phyloP scores from a whole-genome alignment of 192 early-diverging fungal species.

The Coemansia furcata region DNA sequence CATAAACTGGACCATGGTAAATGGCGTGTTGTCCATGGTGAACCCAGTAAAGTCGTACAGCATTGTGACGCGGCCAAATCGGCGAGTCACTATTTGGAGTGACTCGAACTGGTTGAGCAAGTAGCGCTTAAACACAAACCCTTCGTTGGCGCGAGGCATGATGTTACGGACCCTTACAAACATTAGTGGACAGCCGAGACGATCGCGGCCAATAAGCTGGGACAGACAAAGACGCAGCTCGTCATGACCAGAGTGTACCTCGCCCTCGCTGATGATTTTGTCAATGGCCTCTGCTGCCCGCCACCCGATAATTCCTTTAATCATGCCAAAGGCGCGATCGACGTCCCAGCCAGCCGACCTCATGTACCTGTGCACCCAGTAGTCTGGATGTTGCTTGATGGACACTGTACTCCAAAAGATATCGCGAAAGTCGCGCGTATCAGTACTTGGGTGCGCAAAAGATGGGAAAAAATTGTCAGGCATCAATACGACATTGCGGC shows the following conservation, averaged over 20 bases:
- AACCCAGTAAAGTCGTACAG: constrained; percentile 45
- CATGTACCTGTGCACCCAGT: constrained; percentile 38
- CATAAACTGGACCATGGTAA: constrained; percentile 39
- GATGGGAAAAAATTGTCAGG: constrained; percentile 38
- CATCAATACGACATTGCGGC: constrained; percentile 21
- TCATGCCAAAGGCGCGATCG: constrained; percentile 18
- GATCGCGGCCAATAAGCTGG: constrained; percentile 32
- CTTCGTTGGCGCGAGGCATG: constrained; percentile 41
- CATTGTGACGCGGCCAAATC: constrained; percentile 20
- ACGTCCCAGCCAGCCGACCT: constrained; percentile 34
- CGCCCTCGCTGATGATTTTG: constrained; percentile 32
- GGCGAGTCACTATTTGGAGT: constrained; percentile 25
- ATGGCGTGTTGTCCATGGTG: constrained; percentile 43
- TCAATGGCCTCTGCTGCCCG: constrained; percentile 35
- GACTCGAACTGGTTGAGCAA: constrained; percentile 28
- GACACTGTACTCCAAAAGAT: constrained; percentile 30
- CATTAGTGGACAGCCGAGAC: constrained; percentile 26
- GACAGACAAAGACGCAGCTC: constrained; percentile 31
- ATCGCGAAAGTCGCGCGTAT: constrained; percentile 29
- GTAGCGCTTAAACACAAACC: constrained; percentile 32
- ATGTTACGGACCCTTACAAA: constrained; percentile 22
- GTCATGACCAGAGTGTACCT: constrained; percentile 18
- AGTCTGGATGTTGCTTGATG: constrained; percentile 38
- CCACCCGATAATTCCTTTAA: constrained; percentile 30
- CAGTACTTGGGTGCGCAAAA: constrained; percentile 18